Evolutionary conservation across 331 rosid genomes (phyloP).

Genomic region (Rosa hybrid): DNA sequence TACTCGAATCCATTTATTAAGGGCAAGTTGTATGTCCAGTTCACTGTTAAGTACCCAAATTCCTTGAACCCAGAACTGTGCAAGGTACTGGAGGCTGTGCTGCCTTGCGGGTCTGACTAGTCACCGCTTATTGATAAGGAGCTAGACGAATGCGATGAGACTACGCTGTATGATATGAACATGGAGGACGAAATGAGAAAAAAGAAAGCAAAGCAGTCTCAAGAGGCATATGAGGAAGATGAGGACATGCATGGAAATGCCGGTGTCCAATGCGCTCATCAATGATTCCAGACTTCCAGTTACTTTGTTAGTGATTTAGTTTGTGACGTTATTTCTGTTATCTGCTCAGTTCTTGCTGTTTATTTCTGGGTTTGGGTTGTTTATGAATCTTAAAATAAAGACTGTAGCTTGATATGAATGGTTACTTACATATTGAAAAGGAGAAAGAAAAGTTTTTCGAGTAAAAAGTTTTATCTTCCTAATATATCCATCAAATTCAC

Average conservation of each 20-base stretch:
- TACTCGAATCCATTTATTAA: slow-evolving; percentile 35
- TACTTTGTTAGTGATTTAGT: not conserved
- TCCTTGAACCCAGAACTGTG: slow-evolving; percentile 31
- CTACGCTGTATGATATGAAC: slow-evolving; percentile 47
- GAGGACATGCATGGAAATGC: slow-evolving; percentile 39
- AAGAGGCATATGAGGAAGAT: slow-evolving; percentile 43
- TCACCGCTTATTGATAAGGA: slow-evolving; percentile 44
- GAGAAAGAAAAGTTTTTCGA: no score
- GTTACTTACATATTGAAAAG: no score
- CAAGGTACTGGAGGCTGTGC: slow-evolving; percentile 35
- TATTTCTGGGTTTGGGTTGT: not conserved
- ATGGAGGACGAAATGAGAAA: slow-evolving; percentile 47
- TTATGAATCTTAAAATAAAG: not conserved
- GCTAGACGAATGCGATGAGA: slow-evolving; percentile 52
- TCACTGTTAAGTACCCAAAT: slow-evolving; percentile 37
- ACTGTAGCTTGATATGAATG: not conserved
- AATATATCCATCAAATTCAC: no score
- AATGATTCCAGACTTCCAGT: slow-evolving; percentile 19
- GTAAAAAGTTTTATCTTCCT: no score
- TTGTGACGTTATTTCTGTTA: no score
- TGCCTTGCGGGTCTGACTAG: slow-evolving; percentile 27
- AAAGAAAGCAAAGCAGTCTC: slow-evolving; percentile 35
- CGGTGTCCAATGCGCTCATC: slow-evolving; percentile 43
- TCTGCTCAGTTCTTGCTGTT: not conserved
- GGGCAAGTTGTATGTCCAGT: slow-evolving; percentile 36